Conservation (phyloP, 768 basidiomycete species). For the Boletus vermiculosoides region DNA sequence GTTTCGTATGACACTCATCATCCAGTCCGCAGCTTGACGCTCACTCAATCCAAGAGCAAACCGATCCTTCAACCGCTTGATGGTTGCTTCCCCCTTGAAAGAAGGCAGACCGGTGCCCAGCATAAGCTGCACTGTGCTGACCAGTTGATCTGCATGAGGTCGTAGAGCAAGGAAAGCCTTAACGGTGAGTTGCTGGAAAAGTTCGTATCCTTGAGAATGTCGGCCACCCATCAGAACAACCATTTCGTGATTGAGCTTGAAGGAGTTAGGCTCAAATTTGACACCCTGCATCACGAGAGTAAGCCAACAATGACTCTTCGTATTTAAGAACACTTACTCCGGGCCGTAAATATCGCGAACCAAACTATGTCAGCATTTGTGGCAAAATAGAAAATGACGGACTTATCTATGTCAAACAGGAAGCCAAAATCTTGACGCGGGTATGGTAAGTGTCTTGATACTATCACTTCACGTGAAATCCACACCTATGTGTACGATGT, state of each 20-base stretch:
- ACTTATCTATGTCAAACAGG: constrained; percentile 98
- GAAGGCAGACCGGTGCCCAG: constrained; percentile 91
- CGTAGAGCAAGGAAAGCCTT: constrained; percentile 97
- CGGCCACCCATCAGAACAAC: constrained; percentile 95
- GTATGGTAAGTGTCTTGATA: constrained; percentile 7
- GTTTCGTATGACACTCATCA: constrained; percentile 85
- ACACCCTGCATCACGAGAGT: constrained; percentile 63
- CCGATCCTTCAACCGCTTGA: constrained; percentile 80
- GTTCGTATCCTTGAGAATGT: constrained; percentile 89
- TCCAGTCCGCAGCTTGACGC: constrained; percentile 89
- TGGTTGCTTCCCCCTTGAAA: constrained; percentile 95
- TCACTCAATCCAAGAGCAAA: constrained; percentile 84
- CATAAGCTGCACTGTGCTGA: constrained; percentile 90
- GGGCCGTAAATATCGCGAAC: constrained; percentile 43
- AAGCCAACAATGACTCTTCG: constrained; percentile 1
- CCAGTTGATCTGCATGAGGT: constrained; percentile 89
- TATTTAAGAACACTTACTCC: constrained; percentile 45
- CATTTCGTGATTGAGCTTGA: constrained; percentile 99
- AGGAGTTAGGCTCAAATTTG: constrained; percentile 97
- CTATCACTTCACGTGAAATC: constrained; percentile 23
- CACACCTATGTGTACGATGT: constrained; percentile 91
- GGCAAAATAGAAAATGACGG: constrained; percentile 2
- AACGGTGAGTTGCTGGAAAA: constrained; percentile 91
- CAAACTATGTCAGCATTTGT: constrained; percentile 29
- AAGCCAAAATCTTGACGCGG: constrained; percentile 82